Percentiles rank a stretch among this genome's conserved stretches.
These are phyloP conservation scores for Fomitiporia mediterranea DNA, from an alignment of 1,284 basidiomycete species.

Conservation along the genomic window DNA sequence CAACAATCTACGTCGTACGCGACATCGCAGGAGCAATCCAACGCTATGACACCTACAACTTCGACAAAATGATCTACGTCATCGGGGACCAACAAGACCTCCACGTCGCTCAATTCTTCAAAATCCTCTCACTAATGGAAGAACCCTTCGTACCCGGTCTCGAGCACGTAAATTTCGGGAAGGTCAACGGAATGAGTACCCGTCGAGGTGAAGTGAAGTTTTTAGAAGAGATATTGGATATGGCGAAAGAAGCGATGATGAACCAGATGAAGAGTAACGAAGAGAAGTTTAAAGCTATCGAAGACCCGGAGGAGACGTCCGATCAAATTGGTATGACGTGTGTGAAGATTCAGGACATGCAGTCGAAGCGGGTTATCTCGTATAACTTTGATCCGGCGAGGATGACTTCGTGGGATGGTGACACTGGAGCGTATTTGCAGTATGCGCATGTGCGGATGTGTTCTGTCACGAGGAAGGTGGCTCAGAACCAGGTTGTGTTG, in stretches of 20 bases:
- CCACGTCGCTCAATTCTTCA: constrained; percentile 93
- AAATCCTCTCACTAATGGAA: constrained; percentile 88
- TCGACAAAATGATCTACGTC: constrained; percentile 99
- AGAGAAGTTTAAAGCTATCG: constrained; percentile 87
- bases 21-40: constrained; percentile 95
- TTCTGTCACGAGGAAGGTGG: constrained; percentile 93
- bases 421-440: constrained; percentile 94
- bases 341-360: constrained; percentile 99
- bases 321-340: constrained; percentile 92
- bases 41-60: constrained; percentile 88
- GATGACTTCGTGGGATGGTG: constrained; percentile 96
- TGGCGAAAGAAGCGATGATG: constrained; percentile 90
- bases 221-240: constrained; percentile 91
- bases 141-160: constrained; percentile 82
- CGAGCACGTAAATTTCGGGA: constrained; percentile 90
- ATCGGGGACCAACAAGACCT: constrained; percentile 93
- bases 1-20: constrained; percentile 97
- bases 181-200: constrained; percentile 96
- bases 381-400: constrained; percentile 95
- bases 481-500: constrained; percentile 80
- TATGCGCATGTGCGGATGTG: constrained; percentile 95
- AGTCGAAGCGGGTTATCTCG: constrained; percentile 60
- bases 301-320: constrained; percentile 81
- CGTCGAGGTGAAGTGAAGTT: constrained; percentile 96
- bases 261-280: constrained; percentile 96